Evolutionary conservation across 2,329 filamentous ascomycete species (phyloP).

Genomic region (Venturia oleaginea): DNA sequence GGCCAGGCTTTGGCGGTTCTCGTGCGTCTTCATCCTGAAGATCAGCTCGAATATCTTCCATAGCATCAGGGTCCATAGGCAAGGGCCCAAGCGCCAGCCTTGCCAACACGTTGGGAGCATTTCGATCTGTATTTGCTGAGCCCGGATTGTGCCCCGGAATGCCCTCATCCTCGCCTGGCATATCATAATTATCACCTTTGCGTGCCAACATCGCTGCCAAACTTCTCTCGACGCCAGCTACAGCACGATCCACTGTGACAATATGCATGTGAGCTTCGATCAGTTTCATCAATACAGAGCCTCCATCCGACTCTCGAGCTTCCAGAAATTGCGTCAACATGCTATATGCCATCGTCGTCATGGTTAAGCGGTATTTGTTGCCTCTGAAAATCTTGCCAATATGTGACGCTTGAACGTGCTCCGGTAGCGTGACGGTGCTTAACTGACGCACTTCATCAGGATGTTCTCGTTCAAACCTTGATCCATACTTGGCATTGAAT

Average conservation of each 20-base stretch:
- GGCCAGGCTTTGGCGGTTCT: constrained; percentile 61
- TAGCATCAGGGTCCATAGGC: constrained; percentile 72
- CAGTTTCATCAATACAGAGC: constrained; percentile 66
- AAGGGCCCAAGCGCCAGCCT: constrained; percentile 70
- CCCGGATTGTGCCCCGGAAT: constrained; percentile 60
- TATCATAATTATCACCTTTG: constrained; percentile 45
- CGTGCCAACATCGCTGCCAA: constrained; percentile 51
- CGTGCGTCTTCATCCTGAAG: constrained; percentile 76
- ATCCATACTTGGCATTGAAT: constrained; percentile 62
- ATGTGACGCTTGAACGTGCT: constrained; percentile 68
- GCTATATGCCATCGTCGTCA: constrained; percentile 78
- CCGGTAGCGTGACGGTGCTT: constrained; percentile 62
- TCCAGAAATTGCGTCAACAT: constrained; percentile 84
- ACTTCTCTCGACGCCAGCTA: constrained; percentile 47
- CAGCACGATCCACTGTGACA: constrained; percentile 48
- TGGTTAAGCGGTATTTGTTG: constrained; percentile 80
- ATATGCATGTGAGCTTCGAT: constrained; percentile 54
- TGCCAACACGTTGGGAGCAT: constrained; percentile 49
- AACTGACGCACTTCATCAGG: constrained; percentile 70
- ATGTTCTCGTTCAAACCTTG: constrained; percentile 67
- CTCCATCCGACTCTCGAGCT: constrained; percentile 72
- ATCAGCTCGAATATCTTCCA: constrained; percentile 78
- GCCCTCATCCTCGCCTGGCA: constrained; percentile 58
- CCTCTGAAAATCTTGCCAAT: constrained; percentile 73
- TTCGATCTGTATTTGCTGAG: constrained; percentile 50